A percentile compares a stretch with the other conserved stretches of the same genome.
phyloP scores from a whole-genome alignment of 768 basidiomycete species.

The Boletellus sp. region DNA sequence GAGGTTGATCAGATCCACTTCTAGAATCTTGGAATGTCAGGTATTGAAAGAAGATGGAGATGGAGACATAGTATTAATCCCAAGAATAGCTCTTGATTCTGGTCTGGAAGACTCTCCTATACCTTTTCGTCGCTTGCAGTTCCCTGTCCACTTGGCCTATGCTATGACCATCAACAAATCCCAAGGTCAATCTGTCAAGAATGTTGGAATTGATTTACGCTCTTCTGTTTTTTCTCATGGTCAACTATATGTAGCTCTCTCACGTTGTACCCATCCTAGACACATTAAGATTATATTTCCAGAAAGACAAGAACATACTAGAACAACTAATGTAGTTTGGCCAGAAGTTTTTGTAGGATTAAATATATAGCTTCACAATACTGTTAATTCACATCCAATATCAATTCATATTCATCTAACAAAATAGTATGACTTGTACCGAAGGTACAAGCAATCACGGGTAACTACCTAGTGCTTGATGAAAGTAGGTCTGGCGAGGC shows the following conservation, averaged over 20 bases:
- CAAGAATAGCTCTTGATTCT: constrained; percentile 24
- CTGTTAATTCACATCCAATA: too few relatives aligned
- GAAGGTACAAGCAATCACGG: too few relatives aligned
- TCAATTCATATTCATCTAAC: too few relatives aligned
- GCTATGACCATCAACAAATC: constrained; percentile 39
- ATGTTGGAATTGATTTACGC: constrained; percentile 32
- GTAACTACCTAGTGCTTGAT: too few relatives aligned
- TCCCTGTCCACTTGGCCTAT: constrained; percentile 35
- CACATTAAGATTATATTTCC: neutral
- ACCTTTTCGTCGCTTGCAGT: constrained; percentile 23
- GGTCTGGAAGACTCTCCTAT: constrained; percentile 19
- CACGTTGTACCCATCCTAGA: constrained; percentile 11
- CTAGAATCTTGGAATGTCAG: constrained; percentile 22
- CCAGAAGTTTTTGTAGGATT: neutral
- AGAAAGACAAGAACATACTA: neutral
- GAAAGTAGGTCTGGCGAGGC: too few relatives aligned
- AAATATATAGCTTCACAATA: too few relatives aligned
- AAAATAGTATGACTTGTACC: too few relatives aligned
- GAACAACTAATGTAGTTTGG: neutral
- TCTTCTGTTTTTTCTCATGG: constrained; percentile 33
- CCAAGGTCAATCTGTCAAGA: constrained; percentile 35
- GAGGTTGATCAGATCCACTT: constrained; percentile 13
- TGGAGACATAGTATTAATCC: constrained; percentile 27
- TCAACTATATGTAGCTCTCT: constrained; percentile 36
- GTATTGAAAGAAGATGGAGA: constrained; percentile 14